A percentile compares a stretch with the other conserved stretches of the same genome.
These are phyloP conservation scores for Paecilomyces sp. DNA, from an alignment of 2,329 filamentous ascomycete species.

Conservation along the genomic window DNA sequence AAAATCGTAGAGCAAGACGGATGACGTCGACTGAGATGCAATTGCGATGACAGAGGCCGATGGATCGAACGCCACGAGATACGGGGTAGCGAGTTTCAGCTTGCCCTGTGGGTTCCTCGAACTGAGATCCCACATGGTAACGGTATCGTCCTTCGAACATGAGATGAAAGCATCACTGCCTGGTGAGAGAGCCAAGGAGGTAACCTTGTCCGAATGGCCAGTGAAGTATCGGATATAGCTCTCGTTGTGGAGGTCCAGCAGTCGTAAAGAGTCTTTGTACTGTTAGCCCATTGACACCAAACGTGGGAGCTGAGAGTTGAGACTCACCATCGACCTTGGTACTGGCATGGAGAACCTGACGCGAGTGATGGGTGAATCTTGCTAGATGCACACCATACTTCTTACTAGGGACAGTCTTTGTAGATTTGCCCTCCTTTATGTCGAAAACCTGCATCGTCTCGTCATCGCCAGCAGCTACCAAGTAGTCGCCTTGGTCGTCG, in stretches of 20 bases:
- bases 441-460: conserved; percentile 96
- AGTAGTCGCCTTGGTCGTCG: conserved; percentile 86
- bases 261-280: conserved; percentile 61
- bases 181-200: conserved; percentile 74
- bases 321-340: conserved; percentile 78
- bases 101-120: conserved; percentile 74
- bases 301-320: background rate
- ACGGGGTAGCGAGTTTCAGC: conserved; percentile 71
- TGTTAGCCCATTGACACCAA: conserved; percentile 2
- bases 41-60: conserved; percentile 88
- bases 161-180: conserved; percentile 88
- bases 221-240: conserved; percentile 94
- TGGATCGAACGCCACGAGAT: conserved; percentile 83
- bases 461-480: conserved; percentile 87
- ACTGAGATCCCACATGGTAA: conserved; percentile 81
- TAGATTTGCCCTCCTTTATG: conserved; percentile 79
- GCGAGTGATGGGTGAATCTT: conserved; percentile 85
- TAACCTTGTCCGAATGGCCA: conserved; percentile 80
- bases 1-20: conserved; percentile 82
- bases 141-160: conserved; percentile 82
- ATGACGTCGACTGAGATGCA: conserved; percentile 70
- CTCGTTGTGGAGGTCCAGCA: conserved; percentile 86
- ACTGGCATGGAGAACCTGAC: conserved; percentile 89
- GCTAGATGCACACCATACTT: conserved; percentile 96
- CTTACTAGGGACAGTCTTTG: conserved; percentile 85